Conservation (phyloP, 805 yeast species). For the Hanseniaspora lachancei region DNA sequence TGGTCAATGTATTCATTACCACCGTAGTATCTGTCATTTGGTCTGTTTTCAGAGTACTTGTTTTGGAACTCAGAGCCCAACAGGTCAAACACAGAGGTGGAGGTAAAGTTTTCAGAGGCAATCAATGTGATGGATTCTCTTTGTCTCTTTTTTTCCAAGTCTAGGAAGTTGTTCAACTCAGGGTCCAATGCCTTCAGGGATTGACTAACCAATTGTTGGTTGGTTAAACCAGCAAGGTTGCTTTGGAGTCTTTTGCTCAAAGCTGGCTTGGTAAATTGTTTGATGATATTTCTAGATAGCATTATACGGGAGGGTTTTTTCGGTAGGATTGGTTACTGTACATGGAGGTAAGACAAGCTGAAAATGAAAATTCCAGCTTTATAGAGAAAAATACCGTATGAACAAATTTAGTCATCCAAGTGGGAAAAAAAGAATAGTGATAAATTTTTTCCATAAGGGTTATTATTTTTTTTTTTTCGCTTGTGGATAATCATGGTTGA, state of each 20-base stretch:
- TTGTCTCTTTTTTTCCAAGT: constrained; percentile 71
- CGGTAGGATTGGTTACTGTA: background rate
- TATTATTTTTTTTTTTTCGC: too few relatives aligned
- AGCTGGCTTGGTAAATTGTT: constrained; percentile 2
- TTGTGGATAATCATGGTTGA: background rate
- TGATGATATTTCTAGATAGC: constrained; percentile 3
- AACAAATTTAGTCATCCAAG: background rate
- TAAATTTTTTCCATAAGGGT: too few relatives aligned
- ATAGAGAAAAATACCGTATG: too few relatives aligned
- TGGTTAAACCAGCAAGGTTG: constrained; percentile 2
- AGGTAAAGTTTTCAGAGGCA: constrained; percentile 93
- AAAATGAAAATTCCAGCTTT: too few relatives aligned
- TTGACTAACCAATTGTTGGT: constrained; percentile 39
- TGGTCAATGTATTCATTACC: constrained; percentile 91
- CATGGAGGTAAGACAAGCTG: too few relatives aligned
- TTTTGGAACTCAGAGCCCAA: constrained; percentile 94
- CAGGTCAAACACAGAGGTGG: constrained; percentile 85
- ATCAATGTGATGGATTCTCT: constrained; percentile 82
- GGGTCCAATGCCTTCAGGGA: constrained; percentile 63
- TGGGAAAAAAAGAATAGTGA: background rate
- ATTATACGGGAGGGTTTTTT: background rate
- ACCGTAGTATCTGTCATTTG: constrained; percentile 95
- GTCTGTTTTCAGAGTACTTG: constrained; percentile 97
- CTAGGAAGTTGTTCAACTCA: constrained; percentile 67
- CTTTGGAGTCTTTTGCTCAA: constrained; percentile 4